Percentiles rank a stretch among this genome's conserved stretches.
These are phyloP conservation scores for Pyrenula aspistea DNA, from an alignment of 495 filamentous ascomycete species.

Conservation along the genomic window DNA sequence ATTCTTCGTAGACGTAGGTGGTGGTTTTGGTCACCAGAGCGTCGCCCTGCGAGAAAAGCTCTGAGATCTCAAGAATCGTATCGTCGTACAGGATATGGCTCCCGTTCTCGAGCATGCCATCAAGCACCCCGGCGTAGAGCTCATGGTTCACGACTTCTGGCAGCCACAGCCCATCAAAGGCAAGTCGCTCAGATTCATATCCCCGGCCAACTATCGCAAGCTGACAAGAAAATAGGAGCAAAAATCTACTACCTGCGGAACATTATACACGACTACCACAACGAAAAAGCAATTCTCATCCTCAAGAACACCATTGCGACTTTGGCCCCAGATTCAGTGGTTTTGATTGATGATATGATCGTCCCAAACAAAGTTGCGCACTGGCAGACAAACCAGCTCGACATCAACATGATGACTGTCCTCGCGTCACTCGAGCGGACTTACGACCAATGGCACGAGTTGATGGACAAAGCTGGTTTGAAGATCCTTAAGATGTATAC, in stretches of 20 bases:
- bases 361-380: slow-evolving; percentile 18
- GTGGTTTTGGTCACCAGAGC: slow-evolving; percentile 40
- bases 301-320: slow-evolving; percentile 17
- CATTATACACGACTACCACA: slow-evolving; percentile 36
- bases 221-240: slow-evolving; percentile 16
- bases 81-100: slow-evolving; percentile 43
- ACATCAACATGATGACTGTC: slow-evolving; percentile 25
- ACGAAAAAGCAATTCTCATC: slow-evolving; percentile 24
- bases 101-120: slow-evolving; percentile 23
- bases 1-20: slow-evolving; percentile 42
- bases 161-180: slow-evolving; percentile 33
- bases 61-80: slow-evolving; percentile 24
- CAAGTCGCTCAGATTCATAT: slow-evolving; percentile 6
- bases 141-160: slow-evolving; percentile 37
- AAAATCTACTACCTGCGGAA: slow-evolving; percentile 33
- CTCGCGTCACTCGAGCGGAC: slow-evolving; percentile 24
- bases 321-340: slow-evolving; percentile 20
- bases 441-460: slow-evolving; percentile 23
- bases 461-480: slow-evolving; percentile 28
- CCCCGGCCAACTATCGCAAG: background rate
- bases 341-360: slow-evolving; percentile 27
- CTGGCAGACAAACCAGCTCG: slow-evolving; percentile 17
- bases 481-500: slow-evolving; percentile 26
- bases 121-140: slow-evolving; percentile 30
- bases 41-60: slow-evolving; percentile 28